Conservation (phyloP, 176 grass and related monocot species). For the Otatea glauca region DNA sequence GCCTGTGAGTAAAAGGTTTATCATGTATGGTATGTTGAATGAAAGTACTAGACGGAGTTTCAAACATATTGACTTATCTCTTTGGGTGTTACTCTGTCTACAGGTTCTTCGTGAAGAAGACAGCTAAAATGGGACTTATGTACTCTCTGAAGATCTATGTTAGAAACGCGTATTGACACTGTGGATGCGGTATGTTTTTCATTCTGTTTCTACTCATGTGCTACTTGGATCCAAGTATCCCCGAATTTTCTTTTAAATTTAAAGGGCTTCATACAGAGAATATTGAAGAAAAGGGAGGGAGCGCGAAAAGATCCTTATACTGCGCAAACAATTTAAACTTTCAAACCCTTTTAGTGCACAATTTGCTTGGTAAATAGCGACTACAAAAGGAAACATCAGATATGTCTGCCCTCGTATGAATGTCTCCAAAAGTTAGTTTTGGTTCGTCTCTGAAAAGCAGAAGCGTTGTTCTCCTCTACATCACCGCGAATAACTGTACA, state of each 20-base stretch:
- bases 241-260: background rate
- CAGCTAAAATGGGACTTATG: background rate
- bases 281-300: background rate
- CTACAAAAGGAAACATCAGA: background rate
- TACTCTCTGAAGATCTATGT: background rate
- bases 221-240: background rate
- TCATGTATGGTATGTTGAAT: background rate
- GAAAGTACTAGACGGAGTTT: background rate
- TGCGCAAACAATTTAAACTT: background rate
- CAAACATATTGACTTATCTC: background rate
- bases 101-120: background rate
- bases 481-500: background rate
- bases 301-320: background rate
- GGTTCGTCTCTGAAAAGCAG: background rate
- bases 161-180: background rate
- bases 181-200: slow-evolving; percentile 6
- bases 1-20: background rate
- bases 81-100: background rate
- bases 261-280: background rate
- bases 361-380: background rate
- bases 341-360: background rate
- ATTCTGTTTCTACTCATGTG: background rate
- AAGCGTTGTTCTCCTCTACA: background rate
- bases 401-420: background rate
- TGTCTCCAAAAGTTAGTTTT: background rate